Percentiles rank a stretch among this genome's conserved stretches.
These are phyloP conservation scores for Fusarium decemcellulare DNA, from an alignment of 2,329 filamentous ascomycete genomes.

Conservation along the genomic window DNA sequence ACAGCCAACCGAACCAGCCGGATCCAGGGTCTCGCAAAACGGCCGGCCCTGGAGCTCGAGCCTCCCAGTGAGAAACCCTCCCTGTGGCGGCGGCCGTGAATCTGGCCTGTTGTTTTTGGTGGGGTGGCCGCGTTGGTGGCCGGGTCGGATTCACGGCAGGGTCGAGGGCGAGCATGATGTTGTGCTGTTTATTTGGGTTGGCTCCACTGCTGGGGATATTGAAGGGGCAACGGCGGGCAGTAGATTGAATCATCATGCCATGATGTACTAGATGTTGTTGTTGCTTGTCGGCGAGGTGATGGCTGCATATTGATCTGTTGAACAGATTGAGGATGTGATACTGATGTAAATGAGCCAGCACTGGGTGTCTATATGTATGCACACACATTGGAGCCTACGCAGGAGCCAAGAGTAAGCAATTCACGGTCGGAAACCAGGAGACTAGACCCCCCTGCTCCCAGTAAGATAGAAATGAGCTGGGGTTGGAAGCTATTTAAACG, in stretches of 20 bases:
- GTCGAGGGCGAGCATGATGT: neutral
- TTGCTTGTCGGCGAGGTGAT: neutral
- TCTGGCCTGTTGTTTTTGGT: slow-evolving; percentile 34
- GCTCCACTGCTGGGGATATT: slow-evolving; percentile 32
- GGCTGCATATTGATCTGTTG: no score
- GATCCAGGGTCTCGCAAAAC: slow-evolving; percentile 43
- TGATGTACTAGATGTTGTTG: slow-evolving; percentile 10
- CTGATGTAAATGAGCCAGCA: no score
- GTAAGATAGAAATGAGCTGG: no score
- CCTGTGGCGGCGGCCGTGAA: slow-evolving; percentile 41
- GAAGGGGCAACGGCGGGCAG: slow-evolving; percentile 36
- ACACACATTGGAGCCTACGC: no score
- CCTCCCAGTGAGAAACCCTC: neutral
- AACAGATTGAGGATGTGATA: no score
- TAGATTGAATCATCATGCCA: neutral
- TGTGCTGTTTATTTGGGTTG: slow-evolving; percentile 22
- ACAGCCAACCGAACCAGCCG: slow-evolving; percentile 46
- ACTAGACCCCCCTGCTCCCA: no score
- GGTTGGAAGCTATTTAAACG: slow-evolving; percentile 11
- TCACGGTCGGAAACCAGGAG: neutral
- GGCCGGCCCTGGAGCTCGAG: slow-evolving; percentile 18
- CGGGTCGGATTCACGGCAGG: slow-evolving; percentile 37
- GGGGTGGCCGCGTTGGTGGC: slow-evolving; percentile 15
- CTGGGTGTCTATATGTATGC: no score
- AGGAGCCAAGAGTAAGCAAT: neutral